These are phyloP conservation scores for Tremellales sp. DNA, from an alignment of 1,284 basidiomycete genomes.

Conservation along the genomic window DNA sequence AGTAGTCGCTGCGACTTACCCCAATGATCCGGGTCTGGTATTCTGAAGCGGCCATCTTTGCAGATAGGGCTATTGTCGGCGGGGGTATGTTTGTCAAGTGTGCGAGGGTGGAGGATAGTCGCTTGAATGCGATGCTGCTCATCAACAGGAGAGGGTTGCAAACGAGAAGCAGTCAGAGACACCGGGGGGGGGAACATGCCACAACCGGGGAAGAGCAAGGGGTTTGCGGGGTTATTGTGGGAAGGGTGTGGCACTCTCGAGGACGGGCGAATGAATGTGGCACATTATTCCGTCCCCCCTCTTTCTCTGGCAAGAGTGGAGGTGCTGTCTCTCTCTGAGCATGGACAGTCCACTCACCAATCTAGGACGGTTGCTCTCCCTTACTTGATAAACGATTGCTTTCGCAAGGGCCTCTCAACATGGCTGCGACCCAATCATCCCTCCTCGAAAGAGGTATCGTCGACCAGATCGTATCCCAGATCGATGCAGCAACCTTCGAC, in stretches of 20 bases:
- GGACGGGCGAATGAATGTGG: not conserved
- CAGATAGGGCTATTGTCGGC: not conserved
- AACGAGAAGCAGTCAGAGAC: not conserved
- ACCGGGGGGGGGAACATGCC: not conserved
- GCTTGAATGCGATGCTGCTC: slow-evolving; percentile 1
- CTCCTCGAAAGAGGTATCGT: not conserved
- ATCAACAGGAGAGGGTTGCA: not conserved
- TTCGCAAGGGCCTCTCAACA: not conserved
- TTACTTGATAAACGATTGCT: not conserved
- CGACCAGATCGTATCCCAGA: not conserved
- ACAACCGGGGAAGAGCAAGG: not conserved
- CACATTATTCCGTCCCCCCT: not conserved
- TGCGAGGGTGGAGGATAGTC: not conserved
- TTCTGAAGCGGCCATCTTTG: slow-evolving; percentile 16
- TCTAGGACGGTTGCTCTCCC: not conserved
- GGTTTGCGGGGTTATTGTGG: too few relatives aligned
- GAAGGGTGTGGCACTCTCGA: not conserved
- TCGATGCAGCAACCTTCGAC: slow-evolving; percentile 17
- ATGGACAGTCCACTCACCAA: not conserved
- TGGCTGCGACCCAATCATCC: not conserved
- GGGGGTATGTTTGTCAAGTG: not conserved
- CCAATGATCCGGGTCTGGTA: slow-evolving; percentile 36
- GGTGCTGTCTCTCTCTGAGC: not conserved
- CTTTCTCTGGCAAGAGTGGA: not conserved
- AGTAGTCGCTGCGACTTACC: slow-evolving; percentile 15